Conservation (phyloP, 257 asterid genomes). For the Jaltomata sinuosa region DNA sequence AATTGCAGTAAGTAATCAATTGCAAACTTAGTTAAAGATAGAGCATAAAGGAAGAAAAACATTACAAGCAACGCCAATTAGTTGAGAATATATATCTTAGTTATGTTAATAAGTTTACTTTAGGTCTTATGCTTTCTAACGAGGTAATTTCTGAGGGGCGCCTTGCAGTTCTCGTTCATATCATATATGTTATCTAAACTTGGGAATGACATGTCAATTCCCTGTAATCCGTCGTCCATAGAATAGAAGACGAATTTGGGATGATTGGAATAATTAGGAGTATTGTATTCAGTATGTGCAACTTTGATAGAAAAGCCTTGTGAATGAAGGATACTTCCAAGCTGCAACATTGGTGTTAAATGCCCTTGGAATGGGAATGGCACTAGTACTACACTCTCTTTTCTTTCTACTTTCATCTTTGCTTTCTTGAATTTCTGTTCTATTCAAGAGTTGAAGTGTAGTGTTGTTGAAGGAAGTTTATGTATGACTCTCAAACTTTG, state of each 20-base stretch:
- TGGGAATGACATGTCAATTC: background rate
- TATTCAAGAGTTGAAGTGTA: background rate
- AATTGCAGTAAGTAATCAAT: too few relatives aligned
- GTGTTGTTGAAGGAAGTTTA: too few relatives aligned
- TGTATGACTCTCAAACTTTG: too few relatives aligned
- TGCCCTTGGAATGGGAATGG: slow-evolving; percentile 46
- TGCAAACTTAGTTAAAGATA: too few relatives aligned
- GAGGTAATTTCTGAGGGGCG: slow-evolving; percentile 19
- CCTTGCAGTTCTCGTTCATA: slow-evolving; percentile 27
- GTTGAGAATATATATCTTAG: too few relatives aligned
- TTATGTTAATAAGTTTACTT: too few relatives aligned
- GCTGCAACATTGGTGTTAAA: slow-evolving; percentile 40
- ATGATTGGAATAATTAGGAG: slow-evolving; percentile 31
- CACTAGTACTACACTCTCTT: slow-evolving; percentile 13
- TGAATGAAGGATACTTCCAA: slow-evolving; percentile 40
- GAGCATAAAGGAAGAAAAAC: too few relatives aligned
- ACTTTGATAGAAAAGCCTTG: slow-evolving; percentile 30
- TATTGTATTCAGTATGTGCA: slow-evolving; percentile 23
- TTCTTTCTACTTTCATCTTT: background rate
- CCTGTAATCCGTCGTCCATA: slow-evolving; percentile 7
- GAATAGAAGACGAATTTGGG: slow-evolving; percentile 27
- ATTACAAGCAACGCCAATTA: too few relatives aligned
- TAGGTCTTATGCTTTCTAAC: too few relatives aligned
- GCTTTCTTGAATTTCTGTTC: background rate
- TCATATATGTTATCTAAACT: background rate